phyloP scores from a whole-genome alignment of 345 rosid genomes.

The Diplotaxis tenuifolia region DNA sequence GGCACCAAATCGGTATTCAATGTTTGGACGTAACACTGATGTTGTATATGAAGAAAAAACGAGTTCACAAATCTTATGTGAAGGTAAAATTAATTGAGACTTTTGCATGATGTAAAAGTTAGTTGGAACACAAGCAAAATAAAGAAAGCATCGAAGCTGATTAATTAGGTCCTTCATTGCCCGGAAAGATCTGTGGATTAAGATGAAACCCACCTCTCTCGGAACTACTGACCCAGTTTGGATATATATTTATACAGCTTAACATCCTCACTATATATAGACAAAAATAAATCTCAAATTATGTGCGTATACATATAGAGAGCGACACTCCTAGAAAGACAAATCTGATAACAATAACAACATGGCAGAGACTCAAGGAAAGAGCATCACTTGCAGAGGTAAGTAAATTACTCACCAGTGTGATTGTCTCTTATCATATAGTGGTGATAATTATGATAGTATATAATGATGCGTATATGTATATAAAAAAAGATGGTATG shows the following conservation, averaged over 20 bases:
- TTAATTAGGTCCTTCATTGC: background rate
- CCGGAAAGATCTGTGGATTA: background rate
- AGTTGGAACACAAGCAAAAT: constrained; percentile 6
- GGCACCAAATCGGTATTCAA: background rate
- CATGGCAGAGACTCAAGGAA: constrained; percentile 33
- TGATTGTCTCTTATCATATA: background rate
- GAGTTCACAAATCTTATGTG: constrained; percentile 13
- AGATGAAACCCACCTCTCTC: constrained; percentile 18
- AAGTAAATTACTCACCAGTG: constrained; percentile 4
- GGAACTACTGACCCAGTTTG: constrained; percentile 20
- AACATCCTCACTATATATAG: constrained; percentile 14
- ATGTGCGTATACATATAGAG: background rate
- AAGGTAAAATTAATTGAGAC: background rate
- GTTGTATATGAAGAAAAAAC: background rate
- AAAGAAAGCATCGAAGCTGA: background rate
- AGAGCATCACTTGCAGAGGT: constrained; percentile 38
- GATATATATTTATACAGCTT: constrained; percentile 4
- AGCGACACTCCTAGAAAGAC: background rate
- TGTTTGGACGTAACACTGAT: background rate
- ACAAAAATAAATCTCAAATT: background rate
- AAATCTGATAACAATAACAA: background rate
- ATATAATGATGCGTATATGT: background rate
- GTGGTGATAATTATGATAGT: background rate
- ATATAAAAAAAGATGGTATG: too few relatives aligned
- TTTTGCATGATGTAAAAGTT: constrained; percentile 18